These are phyloP conservation scores for Clarireedia sp. DNA, from an alignment of 2,329 filamentous ascomycete genomes.

Conservation along the genomic window DNA sequence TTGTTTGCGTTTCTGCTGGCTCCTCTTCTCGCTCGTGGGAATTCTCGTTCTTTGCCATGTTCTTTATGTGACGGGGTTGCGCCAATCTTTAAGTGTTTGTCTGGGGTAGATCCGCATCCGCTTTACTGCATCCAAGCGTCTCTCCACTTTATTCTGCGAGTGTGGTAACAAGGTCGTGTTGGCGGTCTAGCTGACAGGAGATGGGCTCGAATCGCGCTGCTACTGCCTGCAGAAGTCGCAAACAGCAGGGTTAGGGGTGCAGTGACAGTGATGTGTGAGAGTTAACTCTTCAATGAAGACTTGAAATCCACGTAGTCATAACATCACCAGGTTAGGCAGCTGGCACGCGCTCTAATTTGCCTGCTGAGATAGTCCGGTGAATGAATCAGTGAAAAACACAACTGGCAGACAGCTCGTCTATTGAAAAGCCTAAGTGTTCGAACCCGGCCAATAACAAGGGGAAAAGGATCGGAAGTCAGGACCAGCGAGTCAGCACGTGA, in stretches of 20 bases:
- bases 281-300: neutral
- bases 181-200: neutral
- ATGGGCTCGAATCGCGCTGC: neutral
- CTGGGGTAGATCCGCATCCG: neutral
- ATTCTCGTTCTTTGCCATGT: constrained; percentile 15
- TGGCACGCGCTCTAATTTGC: neutral
- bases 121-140: neutral
- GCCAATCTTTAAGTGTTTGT: neutral
- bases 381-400: neutral
- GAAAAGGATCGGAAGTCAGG: neutral
- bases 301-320: neutral
- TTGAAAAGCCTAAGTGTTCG: neutral
- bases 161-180: neutral
- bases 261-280: too few relatives aligned
- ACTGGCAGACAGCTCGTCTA: neutral
- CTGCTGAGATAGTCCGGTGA: constrained; percentile 7
- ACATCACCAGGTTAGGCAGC: constrained; percentile 7
- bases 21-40: constrained; percentile 4
- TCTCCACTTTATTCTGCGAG: neutral
- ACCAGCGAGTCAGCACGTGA: too few relatives aligned
- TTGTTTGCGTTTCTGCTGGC: constrained; percentile 4
- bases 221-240: neutral
- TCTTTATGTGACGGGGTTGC: neutral
- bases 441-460: neutral
- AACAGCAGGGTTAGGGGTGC: neutral